phyloP scores from a whole-genome alignment of 768 basidiomycete species.

The Hygrophorus pudorinus region DNA sequence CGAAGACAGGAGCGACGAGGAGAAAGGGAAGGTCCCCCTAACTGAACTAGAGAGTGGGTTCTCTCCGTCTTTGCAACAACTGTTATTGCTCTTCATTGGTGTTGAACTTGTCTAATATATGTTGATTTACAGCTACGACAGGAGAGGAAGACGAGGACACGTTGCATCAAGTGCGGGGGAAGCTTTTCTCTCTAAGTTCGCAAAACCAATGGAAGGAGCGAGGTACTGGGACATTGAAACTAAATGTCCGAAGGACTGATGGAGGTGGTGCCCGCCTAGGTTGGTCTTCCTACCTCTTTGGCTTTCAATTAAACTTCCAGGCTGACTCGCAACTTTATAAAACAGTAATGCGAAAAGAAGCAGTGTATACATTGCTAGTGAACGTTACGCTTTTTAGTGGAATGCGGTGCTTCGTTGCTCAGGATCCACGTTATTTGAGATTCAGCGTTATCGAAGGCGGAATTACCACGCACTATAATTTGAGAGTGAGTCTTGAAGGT shows the following conservation, averaged over 20 bases:
- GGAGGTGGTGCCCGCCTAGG: constrained; percentile 44
- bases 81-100: background rate
- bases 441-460: constrained; percentile 64
- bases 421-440: constrained; percentile 71
- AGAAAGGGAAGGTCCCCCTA: constrained; percentile 37
- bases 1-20: constrained; percentile 37
- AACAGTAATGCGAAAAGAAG: constrained; percentile 80
- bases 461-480: constrained; percentile 58
- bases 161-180: constrained; percentile 66
- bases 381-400: constrained; percentile 72
- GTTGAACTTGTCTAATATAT: constrained; percentile 4
- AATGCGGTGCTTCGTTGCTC: constrained; percentile 63
- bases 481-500: constrained; percentile 48
- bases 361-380: constrained; percentile 62
- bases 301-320: background rate
- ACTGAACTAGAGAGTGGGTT: constrained; percentile 61
- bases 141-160: constrained; percentile 81
- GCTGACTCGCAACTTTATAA: background rate
- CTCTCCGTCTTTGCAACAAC: constrained; percentile 1
- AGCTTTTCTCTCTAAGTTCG: constrained; percentile 52
- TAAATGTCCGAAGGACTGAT: constrained; percentile 58
- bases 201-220: constrained; percentile 71
- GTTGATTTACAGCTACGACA: constrained; percentile 41
- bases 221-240: constrained; percentile 58
- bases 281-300: constrained; percentile 2